Percentiles rank a stretch among this genome's conserved stretches.
These are phyloP conservation scores for Ophiostoma sp. DNA, from an alignment of 2,329 filamentous ascomycete species.

Conservation along the genomic window DNA sequence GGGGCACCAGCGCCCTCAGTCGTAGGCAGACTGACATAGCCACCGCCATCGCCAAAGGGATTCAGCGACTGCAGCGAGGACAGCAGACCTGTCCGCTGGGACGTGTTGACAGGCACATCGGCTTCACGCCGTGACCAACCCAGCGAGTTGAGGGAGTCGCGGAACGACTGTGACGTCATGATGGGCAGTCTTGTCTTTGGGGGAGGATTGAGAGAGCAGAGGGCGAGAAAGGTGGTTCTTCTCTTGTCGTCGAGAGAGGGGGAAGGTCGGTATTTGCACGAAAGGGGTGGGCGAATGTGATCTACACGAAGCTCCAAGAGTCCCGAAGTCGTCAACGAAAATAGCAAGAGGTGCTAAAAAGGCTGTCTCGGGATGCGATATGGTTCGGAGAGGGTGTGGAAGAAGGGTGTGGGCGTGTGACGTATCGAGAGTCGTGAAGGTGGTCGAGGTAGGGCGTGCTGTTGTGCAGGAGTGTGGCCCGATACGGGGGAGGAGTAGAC, in stretches of 20 bases:
- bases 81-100: constrained; percentile 70
- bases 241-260: neutral
- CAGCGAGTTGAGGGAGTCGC: constrained; percentile 90
- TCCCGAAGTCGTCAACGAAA: neutral
- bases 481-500: constrained; percentile 1
- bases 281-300: neutral
- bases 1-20: constrained; percentile 80
- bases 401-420: constrained; percentile 17
- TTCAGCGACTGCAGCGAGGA: constrained; percentile 82
- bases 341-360: neutral
- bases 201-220: neutral
- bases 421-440: neutral
- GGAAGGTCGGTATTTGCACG: neutral
- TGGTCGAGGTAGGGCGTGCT: neutral
- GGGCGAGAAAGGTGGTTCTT: neutral
- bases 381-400: neutral
- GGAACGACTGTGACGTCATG: constrained; percentile 88
- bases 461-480: constrained; percentile 6
- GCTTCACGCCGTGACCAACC: constrained; percentile 87
- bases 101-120: constrained; percentile 73
- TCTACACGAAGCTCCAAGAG: neutral
- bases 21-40: constrained; percentile 88
- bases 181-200: neutral
- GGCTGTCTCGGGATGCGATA: constrained; percentile 11
- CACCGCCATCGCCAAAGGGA: constrained; percentile 74